Conservation (phyloP, 1,139 yeast genomes). For the Nakaseomyces nivariensis region DNA sequence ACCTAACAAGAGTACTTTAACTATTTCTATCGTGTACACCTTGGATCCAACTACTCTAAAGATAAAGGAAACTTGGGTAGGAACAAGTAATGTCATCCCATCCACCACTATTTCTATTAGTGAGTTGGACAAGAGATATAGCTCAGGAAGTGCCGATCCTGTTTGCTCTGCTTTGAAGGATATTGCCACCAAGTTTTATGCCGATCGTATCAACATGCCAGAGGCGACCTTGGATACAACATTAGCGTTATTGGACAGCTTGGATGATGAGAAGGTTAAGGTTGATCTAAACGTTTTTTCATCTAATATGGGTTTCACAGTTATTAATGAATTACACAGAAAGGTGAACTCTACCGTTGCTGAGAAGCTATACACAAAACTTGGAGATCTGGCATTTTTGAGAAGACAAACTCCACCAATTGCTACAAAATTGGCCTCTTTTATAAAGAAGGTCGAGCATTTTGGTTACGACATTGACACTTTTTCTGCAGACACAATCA, state of each 20-base stretch:
- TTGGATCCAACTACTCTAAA: slow-evolving; percentile 67
- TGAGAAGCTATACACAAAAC: slow-evolving; percentile 59
- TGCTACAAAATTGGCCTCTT: slow-evolving; percentile 68
- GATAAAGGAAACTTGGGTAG: slow-evolving; percentile 68
- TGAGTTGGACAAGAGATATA: slow-evolving; percentile 29
- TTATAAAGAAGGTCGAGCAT: slow-evolving; percentile 49
- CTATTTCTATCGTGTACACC: slow-evolving; percentile 75
- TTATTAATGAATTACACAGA: slow-evolving; percentile 67
- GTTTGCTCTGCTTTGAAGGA: slow-evolving; percentile 18
- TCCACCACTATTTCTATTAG: slow-evolving; percentile 31
- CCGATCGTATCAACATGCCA: slow-evolving; percentile 52
- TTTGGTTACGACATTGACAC: slow-evolving; percentile 62
- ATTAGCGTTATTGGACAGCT: slow-evolving; percentile 62
- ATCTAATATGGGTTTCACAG: slow-evolving; percentile 45
- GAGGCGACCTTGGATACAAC: slow-evolving; percentile 43
- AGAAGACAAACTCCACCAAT: slow-evolving; percentile 87
- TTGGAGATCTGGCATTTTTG: slow-evolving; percentile 74
- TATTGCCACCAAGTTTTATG: slow-evolving; percentile 53
- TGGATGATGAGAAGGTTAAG: slow-evolving; percentile 77
- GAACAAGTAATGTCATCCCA: slow-evolving; percentile 62
- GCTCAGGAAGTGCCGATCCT: slow-evolving; percentile 21
- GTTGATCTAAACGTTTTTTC: slow-evolving; percentile 67
- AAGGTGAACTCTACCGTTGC: slow-evolving; percentile 85
- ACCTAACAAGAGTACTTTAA: slow-evolving; percentile 50
- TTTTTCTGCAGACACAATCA: slow-evolving; percentile 61